A percentile compares a stretch with the other conserved stretches of the same genome.
phyloP scores from a whole-genome alignment of 2,329 filamentous ascomycete species.

The Emergomyces orientalis region DNA sequence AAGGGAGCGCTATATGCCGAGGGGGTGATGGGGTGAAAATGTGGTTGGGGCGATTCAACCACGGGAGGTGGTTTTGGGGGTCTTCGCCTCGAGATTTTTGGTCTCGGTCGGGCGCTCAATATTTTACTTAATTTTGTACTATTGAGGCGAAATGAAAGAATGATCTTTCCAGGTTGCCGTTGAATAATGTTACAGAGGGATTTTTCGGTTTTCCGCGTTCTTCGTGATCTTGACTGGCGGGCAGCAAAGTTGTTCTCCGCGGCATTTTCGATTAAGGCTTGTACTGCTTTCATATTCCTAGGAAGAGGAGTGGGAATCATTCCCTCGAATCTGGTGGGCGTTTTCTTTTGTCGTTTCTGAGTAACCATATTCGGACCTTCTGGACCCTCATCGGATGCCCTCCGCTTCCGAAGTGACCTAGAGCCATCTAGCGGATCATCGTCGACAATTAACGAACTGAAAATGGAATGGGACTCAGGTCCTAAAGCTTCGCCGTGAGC shows the following conservation, averaged over 20 bases:
- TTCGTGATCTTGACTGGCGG: constrained; percentile 47
- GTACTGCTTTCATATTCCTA: constrained; percentile 4
- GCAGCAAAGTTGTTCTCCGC: constrained; percentile 33
- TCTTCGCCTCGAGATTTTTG: constrained; percentile 42
- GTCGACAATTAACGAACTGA: constrained; percentile 61
- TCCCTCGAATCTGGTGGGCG: constrained; percentile 20
- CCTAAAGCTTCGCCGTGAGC: constrained; percentile 55
- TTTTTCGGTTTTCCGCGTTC: constrained; percentile 40
- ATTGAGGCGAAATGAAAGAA: constrained; percentile 52
- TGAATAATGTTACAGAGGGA: constrained; percentile 33
- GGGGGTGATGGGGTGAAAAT: constrained; percentile 52
- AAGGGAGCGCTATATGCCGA: constrained; percentile 66
- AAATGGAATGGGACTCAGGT: constrained; percentile 66
- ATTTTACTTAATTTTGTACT: constrained; percentile 53
- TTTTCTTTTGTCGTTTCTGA: constrained; percentile 43
- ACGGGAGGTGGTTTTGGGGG: constrained; percentile 35
- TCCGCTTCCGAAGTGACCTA: constrained; percentile 71
- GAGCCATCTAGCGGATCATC: constrained; percentile 68
- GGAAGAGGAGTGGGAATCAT: constrained; percentile 10
- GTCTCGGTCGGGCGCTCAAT: constrained; percentile 49
- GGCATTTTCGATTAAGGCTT: constrained; percentile 43
- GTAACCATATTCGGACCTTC: constrained; percentile 39
- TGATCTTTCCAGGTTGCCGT: constrained; percentile 38
- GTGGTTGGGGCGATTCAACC: constrained; percentile 40
- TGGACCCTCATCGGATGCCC: constrained; percentile 59